Base-by-base conservation (phyloP, 495 filamentous ascomycete genomes). In the Collariella sp. region DNA sequence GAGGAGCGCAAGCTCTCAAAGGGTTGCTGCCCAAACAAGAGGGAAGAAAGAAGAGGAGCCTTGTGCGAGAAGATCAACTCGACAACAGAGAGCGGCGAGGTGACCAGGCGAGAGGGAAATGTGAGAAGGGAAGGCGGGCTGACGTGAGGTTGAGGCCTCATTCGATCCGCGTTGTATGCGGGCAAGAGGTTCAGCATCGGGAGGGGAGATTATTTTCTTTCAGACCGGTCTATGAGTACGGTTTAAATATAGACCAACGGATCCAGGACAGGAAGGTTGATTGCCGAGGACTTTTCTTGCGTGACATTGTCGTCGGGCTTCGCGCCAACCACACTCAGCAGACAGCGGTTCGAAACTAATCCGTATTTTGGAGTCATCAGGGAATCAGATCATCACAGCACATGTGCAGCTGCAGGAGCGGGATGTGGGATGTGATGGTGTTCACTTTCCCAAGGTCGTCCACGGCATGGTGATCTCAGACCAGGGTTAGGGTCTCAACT, bases 391-490 rank as follows among this genome's bases (percentile, higher is more conserved):
- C 29, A 35, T 20, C 29, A 22, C 3, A 6, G 45, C 13, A 29
- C 45, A 35, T 47, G 16, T 35, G 45, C 45, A 35, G 20, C 41
- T 47, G 49, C 49, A 52, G 49, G 38, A 23, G 24, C 13, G 36
- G 24, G 24, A 13, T 19, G n/a, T n/a, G n/a, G n/a, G n/a, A 22
- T 7, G 18, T 24, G 47, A 40, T 29, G 36, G 35, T 42, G 48
- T 22, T n/a, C n/a, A n/a, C n/a, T n/a, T n/a, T n/a, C n/a, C n/a
- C n/a, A n/a, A n/a, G n/a, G n/a, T n/a, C n/a, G n/a, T n/a, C n/a
- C n/a, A n/a, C n/a, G 26, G 26, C 26, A 9, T 5, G 5, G 26
- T 31, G 26, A 31, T 9, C 9, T 31, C 26, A 31, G 26, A 31
- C 9, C 26, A 31, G 26, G 26, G 26, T 31, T 31, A 31, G 26